These are phyloP conservation scores for Monilinia laxa DNA, from an alignment of 2,329 filamentous ascomycete species.

Conservation along the genomic window DNA sequence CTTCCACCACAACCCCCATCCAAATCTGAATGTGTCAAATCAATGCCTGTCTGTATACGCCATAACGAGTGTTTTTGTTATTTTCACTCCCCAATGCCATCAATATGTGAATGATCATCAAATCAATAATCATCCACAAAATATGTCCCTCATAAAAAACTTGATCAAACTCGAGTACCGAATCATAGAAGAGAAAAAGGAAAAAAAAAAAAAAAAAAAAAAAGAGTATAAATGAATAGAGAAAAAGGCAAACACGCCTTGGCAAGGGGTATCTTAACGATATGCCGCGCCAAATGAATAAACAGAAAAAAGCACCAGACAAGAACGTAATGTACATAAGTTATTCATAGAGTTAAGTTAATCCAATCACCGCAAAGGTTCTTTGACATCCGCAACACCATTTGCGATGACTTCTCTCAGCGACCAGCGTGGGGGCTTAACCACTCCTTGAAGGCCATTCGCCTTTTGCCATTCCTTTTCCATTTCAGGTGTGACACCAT, in stretches of 20 bases:
- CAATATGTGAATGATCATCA: conserved; percentile 10
- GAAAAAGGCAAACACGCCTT: conserved; percentile 9
- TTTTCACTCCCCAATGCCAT: conserved; percentile 6
- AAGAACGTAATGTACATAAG: conserved; percentile 25
- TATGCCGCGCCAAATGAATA: conserved; percentile 19
- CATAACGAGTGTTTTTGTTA: conserved; percentile 17
- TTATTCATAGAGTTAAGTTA: conserved; percentile 12
- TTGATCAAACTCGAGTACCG: background rate
- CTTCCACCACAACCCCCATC: background rate
- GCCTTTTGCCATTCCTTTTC: conserved; percentile 66
- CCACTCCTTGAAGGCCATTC: conserved; percentile 50
- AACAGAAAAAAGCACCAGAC: conserved; percentile 19
- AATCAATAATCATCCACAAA: conserved; percentile 12
- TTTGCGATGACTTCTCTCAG: conserved; percentile 70
- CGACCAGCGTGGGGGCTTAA: conserved; percentile 64
- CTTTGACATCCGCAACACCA: conserved; percentile 67
- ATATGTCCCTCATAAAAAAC: conserved; percentile 9
- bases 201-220: background rate
- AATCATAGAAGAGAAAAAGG: conserved; percentile 3
- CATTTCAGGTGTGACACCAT: conserved; percentile 68
- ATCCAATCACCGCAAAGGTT: conserved; percentile 53
- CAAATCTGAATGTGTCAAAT: background rate
- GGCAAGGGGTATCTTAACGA: conserved; percentile 24
- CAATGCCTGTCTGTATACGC: conserved; percentile 13
- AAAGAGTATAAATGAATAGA: conserved; percentile 13